These are phyloP conservation scores for Knufia petricola DNA, from an alignment of 2,329 filamentous ascomycete species.

Conservation along the genomic window DNA sequence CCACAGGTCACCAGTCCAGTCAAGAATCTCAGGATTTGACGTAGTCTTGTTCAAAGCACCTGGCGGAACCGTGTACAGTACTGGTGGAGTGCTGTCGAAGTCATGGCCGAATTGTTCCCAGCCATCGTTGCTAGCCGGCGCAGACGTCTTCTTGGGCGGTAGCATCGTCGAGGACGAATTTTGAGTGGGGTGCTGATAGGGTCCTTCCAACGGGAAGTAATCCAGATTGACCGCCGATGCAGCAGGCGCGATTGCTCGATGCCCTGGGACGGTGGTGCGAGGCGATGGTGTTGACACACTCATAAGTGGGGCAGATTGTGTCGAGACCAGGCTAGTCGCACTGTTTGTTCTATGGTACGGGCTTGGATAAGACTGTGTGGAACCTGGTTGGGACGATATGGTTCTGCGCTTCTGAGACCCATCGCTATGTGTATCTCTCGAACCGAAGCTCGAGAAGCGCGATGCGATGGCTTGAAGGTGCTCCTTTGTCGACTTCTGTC, in stretches of 20 bases:
- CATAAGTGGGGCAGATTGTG: conserved; percentile 18
- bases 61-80: neutral
- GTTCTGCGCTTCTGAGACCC: conserved; percentile 10
- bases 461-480: conserved; percentile 23
- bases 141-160: conserved; percentile 33
- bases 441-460: conserved; percentile 17
- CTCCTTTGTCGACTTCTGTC: conserved; percentile 18
- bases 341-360: conserved; percentile 16
- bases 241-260: conserved; percentile 8
- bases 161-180: conserved; percentile 31
- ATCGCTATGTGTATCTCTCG: conserved; percentile 13
- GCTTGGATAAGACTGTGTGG: neutral
- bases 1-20: conserved; percentile 32
- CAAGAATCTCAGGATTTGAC: conserved; percentile 22
- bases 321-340: conserved; percentile 19
- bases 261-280: neutral
- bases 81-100: conserved; percentile 51
- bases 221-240: conserved; percentile 42
- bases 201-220: conserved; percentile 40
- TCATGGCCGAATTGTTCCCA: conserved; percentile 76
- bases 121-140: conserved; percentile 42
- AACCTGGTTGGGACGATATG: conserved; percentile 11
- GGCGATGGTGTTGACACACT: conserved; percentile 13
- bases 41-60: conserved; percentile 24
- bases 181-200: conserved; percentile 34